phyloP scores from a whole-genome alignment of 768 basidiomycete species.

The Russula sp. region DNA sequence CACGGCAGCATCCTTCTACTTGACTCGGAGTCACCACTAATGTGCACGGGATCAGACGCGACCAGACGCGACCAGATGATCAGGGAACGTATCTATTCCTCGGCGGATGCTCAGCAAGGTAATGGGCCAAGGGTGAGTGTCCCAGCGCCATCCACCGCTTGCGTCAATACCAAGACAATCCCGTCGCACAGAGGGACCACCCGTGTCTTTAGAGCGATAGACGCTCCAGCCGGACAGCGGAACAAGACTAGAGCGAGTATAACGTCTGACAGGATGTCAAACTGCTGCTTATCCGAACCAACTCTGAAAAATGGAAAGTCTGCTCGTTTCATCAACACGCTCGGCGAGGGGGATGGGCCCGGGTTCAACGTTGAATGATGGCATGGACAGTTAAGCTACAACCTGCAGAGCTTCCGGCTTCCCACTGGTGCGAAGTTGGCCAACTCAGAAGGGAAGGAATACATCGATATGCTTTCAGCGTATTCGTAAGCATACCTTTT shows the following conservation, averaged over 20 bases:
- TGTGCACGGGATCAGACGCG: no score
- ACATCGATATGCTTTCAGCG: conserved; percentile 95
- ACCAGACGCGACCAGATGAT: no score
- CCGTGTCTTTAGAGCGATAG: no score
- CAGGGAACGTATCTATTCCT: background rate
- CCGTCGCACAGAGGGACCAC: no score
- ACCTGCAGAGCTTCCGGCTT: background rate
- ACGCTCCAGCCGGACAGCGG: no score
- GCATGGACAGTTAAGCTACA: background rate
- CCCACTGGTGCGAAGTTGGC: background rate
- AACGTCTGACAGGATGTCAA: no score
- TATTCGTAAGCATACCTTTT: conserved; percentile 67
- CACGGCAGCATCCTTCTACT: no score
- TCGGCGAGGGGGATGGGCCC: background rate
- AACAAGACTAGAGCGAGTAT: no score
- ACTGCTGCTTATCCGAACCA: no score
- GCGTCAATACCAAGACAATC: background rate
- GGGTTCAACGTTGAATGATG: background rate
- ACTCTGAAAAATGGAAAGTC: no score
- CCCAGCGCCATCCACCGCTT: background rate
- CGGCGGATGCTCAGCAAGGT: background rate
- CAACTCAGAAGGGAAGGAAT: background rate
- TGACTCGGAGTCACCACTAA: no score
- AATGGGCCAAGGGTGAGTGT: background rate
- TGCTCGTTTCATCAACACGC: background rate